Base-by-base conservation (phyloP, 2,329 filamentous ascomycete genomes). In the Scedosporium dehoogii region DNA sequence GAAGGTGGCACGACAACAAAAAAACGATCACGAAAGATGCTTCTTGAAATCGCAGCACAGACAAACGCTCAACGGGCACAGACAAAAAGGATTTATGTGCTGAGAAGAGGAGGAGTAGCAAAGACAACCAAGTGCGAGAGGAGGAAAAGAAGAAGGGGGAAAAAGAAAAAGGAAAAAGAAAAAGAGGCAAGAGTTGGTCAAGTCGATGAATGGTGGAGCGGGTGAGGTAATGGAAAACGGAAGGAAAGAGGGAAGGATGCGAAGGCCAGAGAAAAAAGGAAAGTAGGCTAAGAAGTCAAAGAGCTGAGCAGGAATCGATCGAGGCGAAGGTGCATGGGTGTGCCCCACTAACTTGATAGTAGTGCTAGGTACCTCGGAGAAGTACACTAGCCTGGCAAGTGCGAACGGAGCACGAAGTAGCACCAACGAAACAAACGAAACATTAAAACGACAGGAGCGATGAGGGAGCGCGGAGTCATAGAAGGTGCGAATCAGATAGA, bases 221-320 rank as follows among this genome's bases (percentile, higher is more conserved):
- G 77, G 74, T 75, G 77, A 79, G 79, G 74, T 78, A 70, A 75
- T 70, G 71, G 73, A 71, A 72, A 71, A 74, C 74, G 68, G 71
- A 73, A 73, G 65, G 59, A 64, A 65, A 62, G 63, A 64, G 65
- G 66, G 63, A 72, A 73, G 61, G 64, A 66, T 58, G 68, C 65
- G 65, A 60, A 66, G 65, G 63, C 63, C 67, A 64, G 64, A 64
- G 61, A 65, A 65, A 65, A 66, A 72, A 72, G 70, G 70, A 68
- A 70, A 68, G 69, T 70, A 70, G 71, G 72, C 71, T 51, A 48
- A 58, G 60, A 63, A 61, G 57, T n/a, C 33, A 59, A 69, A 73
- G 65, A 69, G 69, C 65, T 66, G 65, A 60, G 29, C 59, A 60
- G 44, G 59, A 59, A 65, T 62, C 64, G 67, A 60, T 60, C 59